These are phyloP conservation scores for Tardiomyces depauwii DNA, from an alignment of 1,139 yeast genomes.

Conservation along the genomic window DNA sequence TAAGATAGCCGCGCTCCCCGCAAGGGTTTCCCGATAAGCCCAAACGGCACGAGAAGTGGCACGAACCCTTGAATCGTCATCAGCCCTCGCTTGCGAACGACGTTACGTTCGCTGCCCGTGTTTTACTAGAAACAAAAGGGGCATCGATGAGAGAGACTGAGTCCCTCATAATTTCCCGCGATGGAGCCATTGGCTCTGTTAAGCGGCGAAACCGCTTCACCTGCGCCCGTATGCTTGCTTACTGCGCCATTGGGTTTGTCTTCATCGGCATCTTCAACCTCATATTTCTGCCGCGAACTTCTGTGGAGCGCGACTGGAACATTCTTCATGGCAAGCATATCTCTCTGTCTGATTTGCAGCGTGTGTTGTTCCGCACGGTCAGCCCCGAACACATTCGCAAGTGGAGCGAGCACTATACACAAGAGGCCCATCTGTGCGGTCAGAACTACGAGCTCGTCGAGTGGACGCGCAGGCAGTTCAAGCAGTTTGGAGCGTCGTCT, in stretches of 20 bases:
- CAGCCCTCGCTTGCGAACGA: too few species aligned
- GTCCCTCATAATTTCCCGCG: neutral
- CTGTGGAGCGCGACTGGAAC: conserved; percentile 68
- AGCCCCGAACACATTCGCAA: conserved; percentile 17
- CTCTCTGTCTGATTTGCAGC: conserved; percentile 22
- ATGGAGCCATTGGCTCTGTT: neutral
- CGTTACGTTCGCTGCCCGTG: too few species aligned
- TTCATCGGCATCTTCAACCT: conserved; percentile 49
- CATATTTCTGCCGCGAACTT: conserved; percentile 73
- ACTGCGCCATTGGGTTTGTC: conserved; percentile 39
- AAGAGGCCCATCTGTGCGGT: conserved; percentile 64
- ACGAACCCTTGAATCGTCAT: too few species aligned
- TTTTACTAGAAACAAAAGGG: neutral
- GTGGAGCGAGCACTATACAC: conserved; percentile 34
- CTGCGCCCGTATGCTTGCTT: conserved; percentile 37
- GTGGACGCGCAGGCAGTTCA: conserved; percentile 52
- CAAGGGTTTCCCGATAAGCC: too few species aligned
- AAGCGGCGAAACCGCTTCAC: conserved; percentile 1
- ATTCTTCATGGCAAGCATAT: conserved; percentile 40
- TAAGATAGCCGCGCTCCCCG: too few species aligned
- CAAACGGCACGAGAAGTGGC: too few species aligned
- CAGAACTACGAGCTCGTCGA: conserved; percentile 50
- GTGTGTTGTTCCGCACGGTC: conserved; percentile 19
- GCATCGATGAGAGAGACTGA: neutral
- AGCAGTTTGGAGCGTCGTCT: conserved; percentile 43